Conservation (phyloP, 257 asterid species). For the Petunia secreta region DNA sequence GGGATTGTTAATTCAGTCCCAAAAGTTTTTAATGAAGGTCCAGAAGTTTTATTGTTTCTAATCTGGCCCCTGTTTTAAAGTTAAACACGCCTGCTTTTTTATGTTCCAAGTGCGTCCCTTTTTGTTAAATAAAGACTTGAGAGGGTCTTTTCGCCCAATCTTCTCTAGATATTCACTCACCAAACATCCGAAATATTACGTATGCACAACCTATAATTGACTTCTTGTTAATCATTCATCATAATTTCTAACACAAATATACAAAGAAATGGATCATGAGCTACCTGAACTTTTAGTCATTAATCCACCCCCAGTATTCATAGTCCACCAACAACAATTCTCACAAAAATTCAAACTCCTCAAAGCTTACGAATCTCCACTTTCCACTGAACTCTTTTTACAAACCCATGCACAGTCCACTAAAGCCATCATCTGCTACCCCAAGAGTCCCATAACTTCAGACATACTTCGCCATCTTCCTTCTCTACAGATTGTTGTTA, state of each 20-base stretch:
- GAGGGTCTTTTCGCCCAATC: too few relatives aligned
- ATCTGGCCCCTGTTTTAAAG: too few relatives aligned
- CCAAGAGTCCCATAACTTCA: constrained; percentile 28
- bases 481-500: constrained; percentile 25
- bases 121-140: too few relatives aligned
- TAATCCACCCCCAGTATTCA: constrained; percentile 28
- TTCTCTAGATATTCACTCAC: too few relatives aligned
- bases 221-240: neutral
- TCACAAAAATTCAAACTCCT: constrained; percentile 28
- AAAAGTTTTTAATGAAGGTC: too few relatives aligned
- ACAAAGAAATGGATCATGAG: neutral
- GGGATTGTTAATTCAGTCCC: too few relatives aligned
- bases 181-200: too few relatives aligned
- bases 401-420: constrained; percentile 28
- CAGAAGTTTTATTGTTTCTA: too few relatives aligned
- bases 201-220: too few relatives aligned
- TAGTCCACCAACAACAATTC: constrained; percentile 29
- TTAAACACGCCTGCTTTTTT: too few relatives aligned
- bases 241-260: neutral
- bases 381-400: constrained; percentile 28
- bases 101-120: too few relatives aligned
- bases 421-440: constrained; percentile 33
- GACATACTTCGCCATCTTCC: constrained; percentile 29
- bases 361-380: constrained; percentile 36
- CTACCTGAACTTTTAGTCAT: constrained; percentile 30